Base-by-base conservation (phyloP, 495 filamentous ascomycete species). In the Hypoxylon fuscum region DNA sequence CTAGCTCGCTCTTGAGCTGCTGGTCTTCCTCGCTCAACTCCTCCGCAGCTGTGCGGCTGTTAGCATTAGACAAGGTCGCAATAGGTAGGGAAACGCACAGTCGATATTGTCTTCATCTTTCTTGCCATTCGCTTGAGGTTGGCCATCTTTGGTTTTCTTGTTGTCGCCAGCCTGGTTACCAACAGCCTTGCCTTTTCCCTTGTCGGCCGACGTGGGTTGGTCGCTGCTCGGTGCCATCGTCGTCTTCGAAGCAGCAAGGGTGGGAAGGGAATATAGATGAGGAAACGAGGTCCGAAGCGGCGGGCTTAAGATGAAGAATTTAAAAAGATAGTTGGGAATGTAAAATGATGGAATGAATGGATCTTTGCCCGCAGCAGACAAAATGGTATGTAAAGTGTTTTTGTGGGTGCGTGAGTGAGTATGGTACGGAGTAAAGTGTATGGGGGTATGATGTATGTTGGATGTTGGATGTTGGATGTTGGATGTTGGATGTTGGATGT, bases 1-100 rank as follows among this genome's bases (percentile, higher is more conserved):
- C 95, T 50, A 99, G 90, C 79, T 98, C 96, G 72, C 84, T 91
- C 81, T 98, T 99, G 68, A 99, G 86, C 78, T 96, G 91, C 74
- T 97, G 93, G 67, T 99, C 95, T 75, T 99, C 95, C 68, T 98
- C 95, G 73, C 86, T 98, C 62, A 99, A 87, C 75, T 99, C 95
- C 75, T 97, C 91, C 80, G 73, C 71, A 62, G 77, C 77, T 77
- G 60, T 54, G 65, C 54, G 20, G 29, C 38, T 10, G 68, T 59
- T 55, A 47, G 55, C 48, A 59, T 15, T 18, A 9, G 38, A 35
- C 25, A 22, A 17, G 15, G 38, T 46, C 8, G 46, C 15, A 52
- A 29, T 38, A 27, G 21, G 45, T 41, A 49, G 41, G 59, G 45
- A 52, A 64, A 74, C 73, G 58, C 59, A 81, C 79, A 71, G 64